Evolutionary conservation across 202 grass and related monocot genomes (phyloP), one percentile per base, ranked within the genome.

Genomic region (Setaria italica): DNA sequence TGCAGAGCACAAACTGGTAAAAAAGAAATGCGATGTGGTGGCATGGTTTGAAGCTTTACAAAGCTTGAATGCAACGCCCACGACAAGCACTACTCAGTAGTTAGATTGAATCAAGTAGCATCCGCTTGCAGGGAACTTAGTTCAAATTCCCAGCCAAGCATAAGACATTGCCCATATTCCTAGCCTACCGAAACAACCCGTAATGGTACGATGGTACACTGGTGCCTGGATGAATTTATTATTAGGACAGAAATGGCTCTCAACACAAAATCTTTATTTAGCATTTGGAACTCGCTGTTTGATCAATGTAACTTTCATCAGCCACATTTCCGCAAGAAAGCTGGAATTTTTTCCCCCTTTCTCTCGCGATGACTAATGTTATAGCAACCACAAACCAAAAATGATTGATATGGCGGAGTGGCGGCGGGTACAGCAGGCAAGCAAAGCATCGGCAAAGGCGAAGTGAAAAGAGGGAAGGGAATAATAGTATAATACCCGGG

Each of bases 401-500:
- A 16, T n/a, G 9, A 16, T 50, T 50, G 48, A 11, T 75, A 56
- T 2, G 48, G 33, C n/a, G 20, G 19, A 56, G 11, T 7, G 33
- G 48, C 29, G 29, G 46, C 15, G 20, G 1, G 37, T 8, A 34
- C 68, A 5, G 16, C 0, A 48, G 37, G 11, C 21, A 30, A 30
- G 58, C 21, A 30, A 7, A 11, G 21, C 59, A 62, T 30, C 21
- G 1, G 25, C 0, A 14, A 49, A 41, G 37, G 16, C 11, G 45
- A 56, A 57, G 82, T 15, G 53, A 21, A 83, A 85, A 54, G 46
- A 46, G 50, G 17, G 47, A 4, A 6, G 48, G 64, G 48, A 16
- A 3, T 50, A 9, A 16, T 92, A 94, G 48, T 11, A 3, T 50
- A 9, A 16, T 94, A 94, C 97, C 93, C 39, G 93, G 93, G 55